A percentile compares a stretch with the other conserved stretches of the same genome.
These are phyloP conservation scores for Malbranchea zuffiana DNA, from an alignment of 2,329 filamentous ascomycete species.

Conservation along the genomic window DNA sequence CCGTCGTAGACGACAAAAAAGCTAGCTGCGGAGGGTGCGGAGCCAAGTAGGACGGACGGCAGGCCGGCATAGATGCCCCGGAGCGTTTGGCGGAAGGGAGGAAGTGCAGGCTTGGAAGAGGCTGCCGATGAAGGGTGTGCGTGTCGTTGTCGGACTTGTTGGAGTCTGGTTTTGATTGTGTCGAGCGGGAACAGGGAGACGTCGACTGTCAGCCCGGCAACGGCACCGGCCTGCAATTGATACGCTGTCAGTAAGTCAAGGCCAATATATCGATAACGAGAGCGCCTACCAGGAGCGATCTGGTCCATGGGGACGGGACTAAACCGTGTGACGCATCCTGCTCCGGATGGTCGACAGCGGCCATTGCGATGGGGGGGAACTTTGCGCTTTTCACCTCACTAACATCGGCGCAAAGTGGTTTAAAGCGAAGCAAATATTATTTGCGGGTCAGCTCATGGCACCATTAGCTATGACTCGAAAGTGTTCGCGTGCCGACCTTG, in stretches of 20 bases:
- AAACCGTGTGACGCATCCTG: constrained; percentile 22
- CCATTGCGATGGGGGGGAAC: too few species aligned
- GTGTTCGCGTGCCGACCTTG: too few species aligned
- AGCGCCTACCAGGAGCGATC: constrained; percentile 29
- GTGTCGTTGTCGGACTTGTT: constrained; percentile 48
- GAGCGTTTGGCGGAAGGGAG: constrained; percentile 62
- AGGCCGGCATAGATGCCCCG: constrained; percentile 86
- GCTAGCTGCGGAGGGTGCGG: constrained; percentile 83
- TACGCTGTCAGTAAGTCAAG: constrained; percentile 4
- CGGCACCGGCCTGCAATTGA: constrained; percentile 57
- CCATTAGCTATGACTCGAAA: too few species aligned
- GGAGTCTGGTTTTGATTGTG: constrained; percentile 94
- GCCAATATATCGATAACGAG: neutral
- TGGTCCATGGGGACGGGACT: constrained; percentile 35
- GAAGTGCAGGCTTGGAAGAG: constrained; percentile 47
- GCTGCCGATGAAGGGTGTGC: constrained; percentile 56
- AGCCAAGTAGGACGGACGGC: constrained; percentile 78
- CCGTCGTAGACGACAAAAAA: constrained; percentile 95
- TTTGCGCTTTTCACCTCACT: too few species aligned
- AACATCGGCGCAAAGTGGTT: too few species aligned
- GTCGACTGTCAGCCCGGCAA: constrained; percentile 93
- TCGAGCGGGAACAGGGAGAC: constrained; percentile 95
- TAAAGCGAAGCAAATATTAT: too few species aligned
- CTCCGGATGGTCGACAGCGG: constrained; percentile 21
- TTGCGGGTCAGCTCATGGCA: too few species aligned